Evolutionary conservation across 306 rosid species (phyloP).

Genomic region (Alnus rubra): DNA sequence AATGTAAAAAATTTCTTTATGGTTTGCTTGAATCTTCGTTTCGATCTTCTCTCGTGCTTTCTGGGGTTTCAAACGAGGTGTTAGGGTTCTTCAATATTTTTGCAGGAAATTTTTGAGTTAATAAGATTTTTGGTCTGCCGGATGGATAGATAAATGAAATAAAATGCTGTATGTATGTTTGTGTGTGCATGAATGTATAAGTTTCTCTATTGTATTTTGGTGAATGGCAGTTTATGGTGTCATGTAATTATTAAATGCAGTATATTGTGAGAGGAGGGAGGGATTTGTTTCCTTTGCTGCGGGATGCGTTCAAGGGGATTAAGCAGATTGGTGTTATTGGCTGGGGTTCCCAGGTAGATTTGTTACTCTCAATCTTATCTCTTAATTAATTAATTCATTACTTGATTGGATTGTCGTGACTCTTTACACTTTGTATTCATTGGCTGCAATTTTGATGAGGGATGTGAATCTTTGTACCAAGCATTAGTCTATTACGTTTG

Average conservation of each 20-base stretch:
- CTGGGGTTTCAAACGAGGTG: not conserved
- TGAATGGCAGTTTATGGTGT: constrained; percentile 4
- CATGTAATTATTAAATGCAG: constrained; percentile 38
- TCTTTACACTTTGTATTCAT: not conserved
- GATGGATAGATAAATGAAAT: not conserved
- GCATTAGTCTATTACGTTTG: not conserved
- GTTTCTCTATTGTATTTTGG: not conserved
- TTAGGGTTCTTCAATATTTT: not conserved
- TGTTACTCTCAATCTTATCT: not conserved
- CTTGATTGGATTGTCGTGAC: not conserved
- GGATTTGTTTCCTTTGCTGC: constrained; percentile 81
- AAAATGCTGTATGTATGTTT: not conserved
- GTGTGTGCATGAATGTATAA: not conserved
- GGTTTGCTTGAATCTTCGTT: not conserved
- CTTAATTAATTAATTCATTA: not conserved
- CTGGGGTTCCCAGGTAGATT: constrained; percentile 95
- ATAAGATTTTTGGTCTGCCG: not conserved
- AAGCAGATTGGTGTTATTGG: constrained; percentile 98
- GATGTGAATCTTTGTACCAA: not conserved
- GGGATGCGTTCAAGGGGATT: constrained; percentile 87
- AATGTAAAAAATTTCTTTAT: not conserved
- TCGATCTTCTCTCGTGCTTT: not conserved
- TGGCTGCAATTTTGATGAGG: not conserved
- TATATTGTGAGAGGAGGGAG: constrained; percentile 91
- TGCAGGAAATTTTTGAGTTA: not conserved